These are phyloP conservation scores for Venturia nashicola DNA, from an alignment of 2,329 filamentous ascomycete genomes.

Conservation along the genomic window DNA sequence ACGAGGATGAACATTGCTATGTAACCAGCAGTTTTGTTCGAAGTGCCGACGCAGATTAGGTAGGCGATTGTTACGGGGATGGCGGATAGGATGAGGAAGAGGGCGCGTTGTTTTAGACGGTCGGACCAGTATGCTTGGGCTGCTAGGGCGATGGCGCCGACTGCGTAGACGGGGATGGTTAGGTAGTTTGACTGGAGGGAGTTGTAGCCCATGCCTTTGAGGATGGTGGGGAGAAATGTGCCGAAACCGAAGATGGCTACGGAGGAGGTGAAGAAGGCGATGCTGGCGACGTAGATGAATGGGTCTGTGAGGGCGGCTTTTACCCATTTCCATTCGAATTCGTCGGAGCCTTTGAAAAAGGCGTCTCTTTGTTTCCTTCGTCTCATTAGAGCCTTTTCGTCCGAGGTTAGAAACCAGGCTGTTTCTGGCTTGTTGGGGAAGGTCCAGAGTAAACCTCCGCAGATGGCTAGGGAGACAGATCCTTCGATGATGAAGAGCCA, in stretches of 20 bases:
- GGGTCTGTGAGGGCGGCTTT: constrained; percentile 20
- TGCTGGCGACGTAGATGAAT: constrained; percentile 18
- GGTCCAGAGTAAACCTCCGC: constrained; percentile 13
- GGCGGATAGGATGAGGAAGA: constrained; percentile 19
- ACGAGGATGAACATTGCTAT: constrained; percentile 23
- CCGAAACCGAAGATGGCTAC: constrained; percentile 22
- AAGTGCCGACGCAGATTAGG: constrained; percentile 20
- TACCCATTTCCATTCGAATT: constrained; percentile 19
- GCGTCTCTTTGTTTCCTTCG: constrained; percentile 18
- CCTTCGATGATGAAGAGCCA: constrained; percentile 13
- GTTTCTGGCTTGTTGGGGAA: constrained; percentile 16
- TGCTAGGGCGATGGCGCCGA: constrained; percentile 18
- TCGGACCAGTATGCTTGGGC: constrained; percentile 20
- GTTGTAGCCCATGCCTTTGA: constrained; percentile 20
- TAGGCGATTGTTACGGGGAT: constrained; percentile 23
- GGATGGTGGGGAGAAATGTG: constrained; percentile 25
- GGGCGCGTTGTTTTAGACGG: constrained; percentile 18
- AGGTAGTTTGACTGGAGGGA: constrained; percentile 6
- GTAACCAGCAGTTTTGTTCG: constrained; percentile 20
- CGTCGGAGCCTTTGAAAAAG: constrained; percentile 19
- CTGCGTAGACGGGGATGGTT: constrained; percentile 24
- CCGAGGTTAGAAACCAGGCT: constrained; percentile 17
- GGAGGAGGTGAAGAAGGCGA: constrained; percentile 22
- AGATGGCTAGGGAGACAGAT: constrained; percentile 11
- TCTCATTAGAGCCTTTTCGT: constrained; percentile 14